Evolutionary conservation across 1,284 basidiomycete species (phyloP), one percentile per base, ranked within the genome.

Genomic region (Ustilago hordei): DNA sequence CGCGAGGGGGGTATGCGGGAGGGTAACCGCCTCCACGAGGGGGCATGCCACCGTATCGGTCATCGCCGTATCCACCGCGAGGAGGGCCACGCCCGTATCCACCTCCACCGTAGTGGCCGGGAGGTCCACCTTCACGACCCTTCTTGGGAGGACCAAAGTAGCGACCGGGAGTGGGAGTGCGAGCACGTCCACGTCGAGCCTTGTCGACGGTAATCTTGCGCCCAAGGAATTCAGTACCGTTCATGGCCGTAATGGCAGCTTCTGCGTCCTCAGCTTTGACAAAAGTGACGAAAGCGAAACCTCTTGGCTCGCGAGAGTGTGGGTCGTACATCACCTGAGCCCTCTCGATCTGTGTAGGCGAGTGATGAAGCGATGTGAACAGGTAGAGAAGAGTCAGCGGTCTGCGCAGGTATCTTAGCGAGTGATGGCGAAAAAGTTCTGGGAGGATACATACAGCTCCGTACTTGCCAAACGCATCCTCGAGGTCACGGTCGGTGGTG

Each of bases 271-370:
- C 93, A 48, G 84, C 86, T 41, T 90, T 90, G 86, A 94, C 93
- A 91, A 96, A 95, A 64, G 95, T 98, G 84, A 99, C 96, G 87
- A 99, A 99, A 52, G 94, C 96, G 82, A 99, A 98, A 43, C 95
- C 96, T 84, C 96, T 93, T 63, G 95, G 95, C 85, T 98, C 95
- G 82, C 94, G 92, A 71, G 93, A 92, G 88, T 98, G 96, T 34
- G 96, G 95, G 88, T 99, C 96, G 84, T 93, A 92, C 94, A 98
- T 98, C 87, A 98, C 92, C 69, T 94, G 93, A 47, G 93, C 93
- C 87, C 97, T 89, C 67, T 86, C 74, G 53, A 89, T 86, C 88
- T 89, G 75, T 65, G 47, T 54, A 31, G 9, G 23, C 7, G 43
- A 45, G 6, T 19, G 3, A 48, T 38, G 47, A n/a, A 12, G 28